Percentiles rank a stretch among this genome's conserved stretches.
Conservation (phyloP, 75 land plant genomes). For the Cryptomeria japonica region DNA sequence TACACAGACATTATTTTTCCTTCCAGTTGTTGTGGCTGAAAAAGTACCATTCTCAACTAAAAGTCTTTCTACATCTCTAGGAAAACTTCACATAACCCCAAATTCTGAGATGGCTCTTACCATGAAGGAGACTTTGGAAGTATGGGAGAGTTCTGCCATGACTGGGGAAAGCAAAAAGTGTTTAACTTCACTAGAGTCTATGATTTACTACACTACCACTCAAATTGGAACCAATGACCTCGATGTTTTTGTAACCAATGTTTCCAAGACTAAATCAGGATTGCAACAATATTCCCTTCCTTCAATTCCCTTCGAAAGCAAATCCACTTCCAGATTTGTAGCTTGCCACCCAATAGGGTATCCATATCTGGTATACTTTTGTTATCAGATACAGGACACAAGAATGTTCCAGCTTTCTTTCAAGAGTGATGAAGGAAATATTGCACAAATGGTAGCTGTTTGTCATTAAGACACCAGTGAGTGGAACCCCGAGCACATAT, state of each 20-base stretch:
- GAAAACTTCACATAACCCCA: background rate
- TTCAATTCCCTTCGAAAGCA: conserved; percentile 10
- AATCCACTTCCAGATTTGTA: conserved; percentile 17
- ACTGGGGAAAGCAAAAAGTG: conserved; percentile 41
- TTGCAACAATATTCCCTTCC: conserved; percentile 19
- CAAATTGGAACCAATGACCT: conserved; percentile 31
- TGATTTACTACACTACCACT: conserved; percentile 50
- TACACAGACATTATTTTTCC: too few relatives aligned
- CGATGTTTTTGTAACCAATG: conserved; percentile 14
- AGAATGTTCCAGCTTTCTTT: conserved; percentile 30
- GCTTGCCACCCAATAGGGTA: conserved; percentile 53
- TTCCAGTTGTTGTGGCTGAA: background rate
- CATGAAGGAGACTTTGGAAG: conserved; percentile 41
- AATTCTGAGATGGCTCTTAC: conserved; percentile 35
- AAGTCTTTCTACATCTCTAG: background rate
- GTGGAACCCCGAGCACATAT: conserved; percentile 69
- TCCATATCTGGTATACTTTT: conserved; percentile 55
- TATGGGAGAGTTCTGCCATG: conserved; percentile 36
- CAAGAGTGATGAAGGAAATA: conserved; percentile 39
- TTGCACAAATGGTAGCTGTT: conserved; percentile 45
- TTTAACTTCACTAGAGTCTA: conserved; percentile 54
- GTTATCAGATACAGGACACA: conserved; percentile 31
- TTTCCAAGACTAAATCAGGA: background rate
- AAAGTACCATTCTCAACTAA: background rate
- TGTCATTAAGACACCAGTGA: conserved; percentile 61